phyloP scores from a whole-genome alignment of 164 flowering plant genomes.

The Nymphaea colorata region DNA sequence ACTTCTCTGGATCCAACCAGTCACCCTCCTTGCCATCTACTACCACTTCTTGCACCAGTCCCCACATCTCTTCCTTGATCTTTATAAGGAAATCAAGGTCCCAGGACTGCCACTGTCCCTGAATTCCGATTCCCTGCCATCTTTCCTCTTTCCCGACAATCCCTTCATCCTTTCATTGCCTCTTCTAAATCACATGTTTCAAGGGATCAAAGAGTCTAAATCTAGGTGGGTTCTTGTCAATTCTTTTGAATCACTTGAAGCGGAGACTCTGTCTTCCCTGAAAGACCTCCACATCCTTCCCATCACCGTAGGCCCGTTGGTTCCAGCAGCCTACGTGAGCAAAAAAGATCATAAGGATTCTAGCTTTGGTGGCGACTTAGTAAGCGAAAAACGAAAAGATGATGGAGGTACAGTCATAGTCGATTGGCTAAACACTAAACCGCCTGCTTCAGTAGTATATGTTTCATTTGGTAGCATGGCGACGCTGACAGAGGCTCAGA shows the following conservation, averaged over 20 bases:
- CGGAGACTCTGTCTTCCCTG: constrained; percentile 23
- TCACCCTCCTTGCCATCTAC: constrained; percentile 18
- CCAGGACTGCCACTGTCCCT: constrained; percentile 23
- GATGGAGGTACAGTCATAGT: constrained; percentile 2
- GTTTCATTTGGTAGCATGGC: constrained; percentile 28
- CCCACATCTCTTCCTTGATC: constrained; percentile 1
- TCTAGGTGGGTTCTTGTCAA: constrained; percentile 28
- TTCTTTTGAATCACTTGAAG: constrained; percentile 40
- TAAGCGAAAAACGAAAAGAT: constrained; percentile 1
- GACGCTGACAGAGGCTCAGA: constrained; percentile 12
- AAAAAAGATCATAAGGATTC: constrained; percentile 14
- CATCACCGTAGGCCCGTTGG: constrained; percentile 42
- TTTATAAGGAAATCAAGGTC: constrained; percentile 9
- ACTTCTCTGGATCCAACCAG: constrained; percentile 28
- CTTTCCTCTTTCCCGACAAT: constrained; percentile 13
- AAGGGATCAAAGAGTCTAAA: constrained; percentile 14
- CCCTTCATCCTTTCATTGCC: background rate
- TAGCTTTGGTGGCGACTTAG: constrained; percentile 25
- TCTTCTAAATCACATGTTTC: constrained; percentile 14
- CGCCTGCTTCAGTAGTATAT: constrained; percentile 24
- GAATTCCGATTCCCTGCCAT: constrained; percentile 20
- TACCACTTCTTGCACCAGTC: constrained; percentile 17
- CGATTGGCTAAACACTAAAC: constrained; percentile 21
- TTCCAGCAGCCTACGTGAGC: constrained; percentile 34
- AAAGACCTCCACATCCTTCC: constrained; percentile 5